These are phyloP conservation scores for Chloropicon primus DNA, from an alignment of 139 green algal species.

Conservation along the genomic window DNA sequence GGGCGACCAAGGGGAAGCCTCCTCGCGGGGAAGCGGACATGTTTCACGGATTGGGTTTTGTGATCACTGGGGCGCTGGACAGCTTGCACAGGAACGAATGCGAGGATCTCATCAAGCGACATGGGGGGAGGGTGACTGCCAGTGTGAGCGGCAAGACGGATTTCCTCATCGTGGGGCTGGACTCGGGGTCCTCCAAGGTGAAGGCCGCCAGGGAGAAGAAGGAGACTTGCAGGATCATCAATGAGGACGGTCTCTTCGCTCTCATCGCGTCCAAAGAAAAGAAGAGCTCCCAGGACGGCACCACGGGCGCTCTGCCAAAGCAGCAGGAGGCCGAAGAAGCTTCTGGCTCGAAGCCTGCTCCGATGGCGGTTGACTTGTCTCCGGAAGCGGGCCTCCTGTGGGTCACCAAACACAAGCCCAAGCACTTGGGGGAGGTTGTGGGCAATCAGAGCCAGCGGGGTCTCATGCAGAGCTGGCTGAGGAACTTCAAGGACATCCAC, in stretches of 20 bases:
- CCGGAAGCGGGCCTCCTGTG: slow-evolving; percentile 72
- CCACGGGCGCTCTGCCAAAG: background rate
- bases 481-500: slow-evolving; percentile 57
- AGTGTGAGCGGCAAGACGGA: slow-evolving; percentile 68
- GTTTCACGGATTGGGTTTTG: slow-evolving; percentile 75
- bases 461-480: slow-evolving; percentile 51
- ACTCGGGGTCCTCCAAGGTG: slow-evolving; percentile 49
- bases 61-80: slow-evolving; percentile 52
- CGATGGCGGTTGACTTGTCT: background rate
- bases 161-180: slow-evolving; percentile 31
- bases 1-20: slow-evolving; percentile 8
- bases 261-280: slow-evolving; percentile 54
- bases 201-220: slow-evolving; percentile 30
- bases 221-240: slow-evolving; percentile 44
- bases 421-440: slow-evolving; percentile 59
- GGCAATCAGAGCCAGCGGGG: slow-evolving; percentile 60
- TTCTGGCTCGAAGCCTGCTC: background rate
- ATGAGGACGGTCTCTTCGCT: slow-evolving; percentile 71
- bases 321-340: background rate
- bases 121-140: slow-evolving; percentile 56
- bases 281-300: slow-evolving; percentile 6
- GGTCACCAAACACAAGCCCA: slow-evolving; percentile 85
- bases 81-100: slow-evolving; percentile 57
- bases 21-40: slow-evolving; percentile 68
- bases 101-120: slow-evolving; percentile 65